Evolutionary conservation across 1,139 yeast genomes (phyloP).

Genomic region (Kodamaea plutei): DNA sequence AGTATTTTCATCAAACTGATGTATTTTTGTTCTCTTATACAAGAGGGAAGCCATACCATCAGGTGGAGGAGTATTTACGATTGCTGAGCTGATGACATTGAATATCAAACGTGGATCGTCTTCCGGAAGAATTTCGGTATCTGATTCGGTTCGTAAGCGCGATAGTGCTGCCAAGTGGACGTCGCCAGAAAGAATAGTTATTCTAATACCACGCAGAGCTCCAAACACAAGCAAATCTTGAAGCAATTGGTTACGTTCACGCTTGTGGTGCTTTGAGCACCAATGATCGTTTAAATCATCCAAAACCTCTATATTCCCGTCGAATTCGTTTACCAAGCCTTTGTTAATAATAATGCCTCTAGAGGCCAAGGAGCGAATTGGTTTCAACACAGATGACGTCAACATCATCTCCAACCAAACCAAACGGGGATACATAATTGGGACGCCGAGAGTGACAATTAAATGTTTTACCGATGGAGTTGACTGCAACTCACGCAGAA

Average conservation of each 20-base stretch:
- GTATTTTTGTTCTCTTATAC: constrained; percentile 63
- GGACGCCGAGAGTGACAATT: constrained; percentile 84
- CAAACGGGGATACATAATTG: constrained; percentile 87
- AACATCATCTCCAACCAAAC: constrained; percentile 83
- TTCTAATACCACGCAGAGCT: constrained; percentile 57
- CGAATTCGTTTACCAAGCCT: constrained; percentile 83
- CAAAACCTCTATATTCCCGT: constrained; percentile 82
- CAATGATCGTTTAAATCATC: constrained; percentile 96
- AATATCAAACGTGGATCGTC: constrained; percentile 73
- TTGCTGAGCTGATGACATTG: constrained; percentile 85
- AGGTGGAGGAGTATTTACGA: constrained; percentile 91
- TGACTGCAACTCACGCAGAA: constrained; percentile 50
- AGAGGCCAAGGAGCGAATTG: constrained; percentile 64
- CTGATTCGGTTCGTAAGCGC: constrained; percentile 56
- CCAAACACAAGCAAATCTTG: constrained; percentile 60
- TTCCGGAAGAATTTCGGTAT: constrained; percentile 49
- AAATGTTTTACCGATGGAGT: constrained; percentile 67
- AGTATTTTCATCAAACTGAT: constrained; percentile 57
- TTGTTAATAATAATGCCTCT: constrained; percentile 55
- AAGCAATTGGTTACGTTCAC: constrained; percentile 65
- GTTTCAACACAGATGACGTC: constrained; percentile 57
- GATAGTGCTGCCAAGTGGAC: constrained; percentile 89
- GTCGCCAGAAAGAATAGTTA: constrained; percentile 87
- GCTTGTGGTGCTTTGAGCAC: constrained; percentile 84
- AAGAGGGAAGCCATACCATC: constrained; percentile 71